Conservation (phyloP, 106 monocot genomes). For the Triglochin maritima region DNA sequence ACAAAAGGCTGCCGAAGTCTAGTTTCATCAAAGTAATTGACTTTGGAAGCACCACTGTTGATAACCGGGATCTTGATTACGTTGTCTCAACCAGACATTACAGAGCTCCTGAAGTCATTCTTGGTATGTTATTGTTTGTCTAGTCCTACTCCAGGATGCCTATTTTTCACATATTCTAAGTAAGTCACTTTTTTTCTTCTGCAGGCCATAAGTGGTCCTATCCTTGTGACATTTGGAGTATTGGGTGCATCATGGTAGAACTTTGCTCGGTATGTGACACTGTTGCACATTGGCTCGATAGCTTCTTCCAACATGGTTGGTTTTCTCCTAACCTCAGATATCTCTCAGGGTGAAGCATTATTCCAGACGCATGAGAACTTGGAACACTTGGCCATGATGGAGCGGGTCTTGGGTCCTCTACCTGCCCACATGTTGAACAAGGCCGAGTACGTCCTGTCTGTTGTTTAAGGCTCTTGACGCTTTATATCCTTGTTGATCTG, state of each 20-base stretch:
- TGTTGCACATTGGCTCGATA: not conserved
- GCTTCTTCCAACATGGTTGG: not conserved
- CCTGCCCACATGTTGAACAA: constrained; percentile 71
- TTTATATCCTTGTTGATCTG: no score
- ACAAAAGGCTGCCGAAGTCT: constrained; percentile 69
- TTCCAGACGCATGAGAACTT: constrained; percentile 97
- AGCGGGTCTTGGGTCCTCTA: constrained; percentile 79
- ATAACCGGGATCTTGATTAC: constrained; percentile 44
- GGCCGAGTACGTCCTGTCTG: constrained; percentile 47
- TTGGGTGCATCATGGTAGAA: constrained; percentile 26
- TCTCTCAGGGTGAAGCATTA: constrained; percentile 70
- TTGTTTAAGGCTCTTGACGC: not conserved
- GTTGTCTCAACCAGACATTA: constrained; percentile 89
- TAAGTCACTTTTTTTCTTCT: not conserved
- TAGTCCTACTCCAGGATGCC: not conserved
- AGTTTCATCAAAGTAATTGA: constrained; percentile 90
- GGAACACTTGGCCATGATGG: constrained; percentile 99
- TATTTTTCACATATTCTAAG: not conserved
- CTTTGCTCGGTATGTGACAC: constrained; percentile 17
- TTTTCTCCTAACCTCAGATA: not conserved
- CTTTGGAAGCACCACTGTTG: constrained; percentile 90
- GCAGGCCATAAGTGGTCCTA: constrained; percentile 25
- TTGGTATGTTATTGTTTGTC: constrained; percentile 30
- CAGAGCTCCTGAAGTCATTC: constrained; percentile 85
- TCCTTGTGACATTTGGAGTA: constrained; percentile 30